Evolutionary conservation across 2,329 filamentous ascomycete genomes (phyloP), one percentile per base, ranked within the genome.

Genomic region (Whalleya microplaca): DNA sequence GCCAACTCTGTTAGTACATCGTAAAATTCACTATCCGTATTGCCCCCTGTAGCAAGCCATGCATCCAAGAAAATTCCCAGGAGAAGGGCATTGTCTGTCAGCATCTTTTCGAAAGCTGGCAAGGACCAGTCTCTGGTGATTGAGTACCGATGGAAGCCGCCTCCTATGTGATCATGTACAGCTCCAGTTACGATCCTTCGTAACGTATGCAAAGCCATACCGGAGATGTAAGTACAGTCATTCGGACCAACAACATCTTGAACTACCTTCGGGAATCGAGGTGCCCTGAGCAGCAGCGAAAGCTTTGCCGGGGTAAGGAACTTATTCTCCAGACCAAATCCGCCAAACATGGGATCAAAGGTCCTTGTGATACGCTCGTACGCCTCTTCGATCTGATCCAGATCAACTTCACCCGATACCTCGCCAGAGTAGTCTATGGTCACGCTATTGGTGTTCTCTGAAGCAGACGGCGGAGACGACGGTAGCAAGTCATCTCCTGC

Each of bases 61-160:
- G 91, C 93, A 67, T 97, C 92, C 6, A 96, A 80, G 66, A 95
- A 98, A 6, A 95, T 81, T 21, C 88, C 84, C 2, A 99, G 77
- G 1, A 98, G 81, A 64, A 97, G 88, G 0, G 91, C 88, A 68
- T 99, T 96, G 69, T 98, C 95, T 52, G 92, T 92, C 9, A 97
- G 84, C 83, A 98, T 92, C 78, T 98, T 98, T 77, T 99, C 95
- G 66, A 98, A 99, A 72, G 96, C 93, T 10, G 95, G 95, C 45
- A 98, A 78, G 61, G 89, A 91, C 95, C 95, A 99, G 74, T 98
- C 91, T 14, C 86, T 79, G 0, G 94, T 98, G 7, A 96, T 89
- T 14, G 92, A 96, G 71, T 96, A 97, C 49, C 94, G 85, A 37
- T 80, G 76, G 64, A 86, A 85, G 2, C 84, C 84, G 6, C 76